These are phyloP conservation scores for Saccharomyces hybrid DNA, from an alignment of 1,139 yeast genomes.

Conservation along the genomic window DNA sequence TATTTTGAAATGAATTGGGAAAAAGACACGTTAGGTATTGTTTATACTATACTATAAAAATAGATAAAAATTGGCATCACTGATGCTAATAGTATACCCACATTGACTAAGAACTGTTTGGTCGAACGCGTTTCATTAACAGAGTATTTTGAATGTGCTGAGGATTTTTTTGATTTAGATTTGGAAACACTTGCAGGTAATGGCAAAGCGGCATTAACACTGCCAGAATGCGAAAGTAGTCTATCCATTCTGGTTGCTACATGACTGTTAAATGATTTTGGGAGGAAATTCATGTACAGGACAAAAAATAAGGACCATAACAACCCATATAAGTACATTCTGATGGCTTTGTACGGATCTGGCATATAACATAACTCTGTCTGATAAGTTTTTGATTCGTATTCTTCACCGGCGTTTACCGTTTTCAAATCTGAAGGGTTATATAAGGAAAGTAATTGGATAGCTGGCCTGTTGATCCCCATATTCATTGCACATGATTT, in stretches of 20 bases:
- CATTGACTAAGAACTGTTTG: constrained; percentile 6
- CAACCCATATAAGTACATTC: constrained; percentile 32
- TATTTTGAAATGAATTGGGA: not conserved
- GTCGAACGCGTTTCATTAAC: constrained; percentile 8
- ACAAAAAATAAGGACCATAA: constrained; percentile 24
- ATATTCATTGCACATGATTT: constrained; percentile 90
- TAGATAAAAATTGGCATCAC: constrained; percentile 11
- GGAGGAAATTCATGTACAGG: constrained; percentile 16
- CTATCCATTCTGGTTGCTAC: constrained; percentile 12
- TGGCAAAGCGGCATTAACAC: constrained; percentile 8
- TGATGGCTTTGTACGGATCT: constrained; percentile 51
- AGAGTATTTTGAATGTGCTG: constrained; percentile 3
- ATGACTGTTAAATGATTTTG: constrained; percentile 16
- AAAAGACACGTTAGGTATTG: not conserved
- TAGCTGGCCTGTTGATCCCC: constrained; percentile 79
- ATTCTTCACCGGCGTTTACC: constrained; percentile 4
- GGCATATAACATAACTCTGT: constrained; percentile 56
- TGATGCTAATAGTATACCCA: constrained; percentile 5
- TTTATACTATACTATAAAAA: constrained; percentile 6
- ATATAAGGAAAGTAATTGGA: constrained; percentile 67
- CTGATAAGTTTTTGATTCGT: constrained; percentile 16
- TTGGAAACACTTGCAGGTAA: constrained; percentile 13
- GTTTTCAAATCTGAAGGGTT: constrained; percentile 34
- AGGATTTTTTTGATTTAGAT: not conserved
- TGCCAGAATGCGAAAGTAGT: constrained; percentile 1